Conservation (phyloP, 768 basidiomycete genomes). For the Trametopsis cervina region DNA sequence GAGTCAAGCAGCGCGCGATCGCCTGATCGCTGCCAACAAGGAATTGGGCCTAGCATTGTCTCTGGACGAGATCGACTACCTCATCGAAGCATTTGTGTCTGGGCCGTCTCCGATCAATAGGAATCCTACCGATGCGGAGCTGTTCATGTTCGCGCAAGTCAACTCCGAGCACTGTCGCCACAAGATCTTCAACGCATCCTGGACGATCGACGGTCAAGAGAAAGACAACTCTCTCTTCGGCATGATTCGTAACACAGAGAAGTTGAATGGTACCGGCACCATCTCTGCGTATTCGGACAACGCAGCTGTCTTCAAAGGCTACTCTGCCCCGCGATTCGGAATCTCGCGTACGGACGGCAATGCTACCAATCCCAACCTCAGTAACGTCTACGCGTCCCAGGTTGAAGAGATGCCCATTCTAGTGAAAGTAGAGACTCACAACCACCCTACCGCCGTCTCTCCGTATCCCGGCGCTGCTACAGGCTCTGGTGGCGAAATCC, state of each 20-base stretch:
- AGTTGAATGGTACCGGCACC: conserved; percentile 64
- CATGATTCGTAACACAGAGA: conserved; percentile 97
- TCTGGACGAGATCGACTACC: conserved; percentile 84
- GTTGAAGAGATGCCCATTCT: conserved; percentile 80
- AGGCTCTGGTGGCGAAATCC: conserved; percentile 96
- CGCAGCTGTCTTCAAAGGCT: conserved; percentile 88
- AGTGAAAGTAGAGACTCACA: conserved; percentile 98
- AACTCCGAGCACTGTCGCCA: conserved; percentile 99
- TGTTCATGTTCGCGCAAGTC: conserved; percentile 99
- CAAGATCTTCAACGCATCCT: conserved; percentile 98
- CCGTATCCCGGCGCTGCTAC: conserved; percentile 99
- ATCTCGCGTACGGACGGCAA: conserved; percentile 27
- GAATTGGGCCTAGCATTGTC: conserved; percentile 88
- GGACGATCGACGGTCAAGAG: conserved; percentile 74
- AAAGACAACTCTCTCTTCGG: conserved; percentile 78
- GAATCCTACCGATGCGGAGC: conserved; percentile 92
- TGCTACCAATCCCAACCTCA: conserved; percentile 14
- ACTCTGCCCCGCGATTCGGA: conserved; percentile 67
- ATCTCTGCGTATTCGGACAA: conserved; percentile 98
- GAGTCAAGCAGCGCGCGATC: conserved; percentile 43
- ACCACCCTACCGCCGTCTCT: conserved; percentile 97
- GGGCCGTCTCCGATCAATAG: conserved; percentile 60
- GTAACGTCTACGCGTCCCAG: conserved; percentile 44
- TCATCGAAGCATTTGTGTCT: conserved; percentile 82
- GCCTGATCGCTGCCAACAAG: conserved; percentile 71